phyloP scores from a whole-genome alignment of 2,329 filamentous ascomycete species.

The Colletotrichum eleusines region DNA sequence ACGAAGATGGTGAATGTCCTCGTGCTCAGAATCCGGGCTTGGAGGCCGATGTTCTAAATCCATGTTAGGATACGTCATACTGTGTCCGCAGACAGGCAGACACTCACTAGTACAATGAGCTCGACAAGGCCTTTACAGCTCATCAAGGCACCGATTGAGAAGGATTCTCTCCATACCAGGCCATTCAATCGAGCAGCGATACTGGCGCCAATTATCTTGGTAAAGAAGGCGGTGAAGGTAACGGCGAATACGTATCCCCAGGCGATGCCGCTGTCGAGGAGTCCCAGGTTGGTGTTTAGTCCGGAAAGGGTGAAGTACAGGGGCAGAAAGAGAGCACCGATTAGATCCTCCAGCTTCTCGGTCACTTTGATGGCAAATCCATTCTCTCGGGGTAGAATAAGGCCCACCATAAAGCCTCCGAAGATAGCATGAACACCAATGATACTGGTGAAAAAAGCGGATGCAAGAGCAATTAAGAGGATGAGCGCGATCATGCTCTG shows the following conservation, averaged over 20 bases:
- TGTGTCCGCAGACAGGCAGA: background rate
- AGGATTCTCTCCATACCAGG: conserved; percentile 89
- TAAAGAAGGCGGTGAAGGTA: conserved; percentile 82
- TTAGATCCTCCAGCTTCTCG: conserved; percentile 93
- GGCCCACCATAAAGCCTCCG: conserved; percentile 87
- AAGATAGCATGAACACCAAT: conserved; percentile 97
- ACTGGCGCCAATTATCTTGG: conserved; percentile 87
- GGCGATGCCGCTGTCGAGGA: conserved; percentile 82
- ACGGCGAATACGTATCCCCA: conserved; percentile 94
- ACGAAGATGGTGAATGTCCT: conserved; percentile 94
- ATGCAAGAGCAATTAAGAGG: conserved; percentile 80
- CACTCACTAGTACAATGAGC: conserved; percentile 86
- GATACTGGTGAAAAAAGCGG: conserved; percentile 87
- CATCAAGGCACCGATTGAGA: conserved; percentile 91
- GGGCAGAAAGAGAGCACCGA: conserved; percentile 85
- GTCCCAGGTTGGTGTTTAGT: conserved; percentile 86
- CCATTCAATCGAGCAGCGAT: conserved; percentile 81
- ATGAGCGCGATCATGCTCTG: conserved; percentile 88
- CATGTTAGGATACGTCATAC: conserved; percentile 2
- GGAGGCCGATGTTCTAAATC: conserved; percentile 75
- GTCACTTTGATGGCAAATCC: conserved; percentile 92
- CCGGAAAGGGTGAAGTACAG: conserved; percentile 96
- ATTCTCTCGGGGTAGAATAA: conserved; percentile 91
- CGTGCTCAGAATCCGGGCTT: conserved; percentile 83
- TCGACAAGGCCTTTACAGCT: conserved; percentile 97